These are phyloP conservation scores for Diaporthe caulivora DNA, from an alignment of 2,329 filamentous ascomycete species.

Conservation along the genomic window DNA sequence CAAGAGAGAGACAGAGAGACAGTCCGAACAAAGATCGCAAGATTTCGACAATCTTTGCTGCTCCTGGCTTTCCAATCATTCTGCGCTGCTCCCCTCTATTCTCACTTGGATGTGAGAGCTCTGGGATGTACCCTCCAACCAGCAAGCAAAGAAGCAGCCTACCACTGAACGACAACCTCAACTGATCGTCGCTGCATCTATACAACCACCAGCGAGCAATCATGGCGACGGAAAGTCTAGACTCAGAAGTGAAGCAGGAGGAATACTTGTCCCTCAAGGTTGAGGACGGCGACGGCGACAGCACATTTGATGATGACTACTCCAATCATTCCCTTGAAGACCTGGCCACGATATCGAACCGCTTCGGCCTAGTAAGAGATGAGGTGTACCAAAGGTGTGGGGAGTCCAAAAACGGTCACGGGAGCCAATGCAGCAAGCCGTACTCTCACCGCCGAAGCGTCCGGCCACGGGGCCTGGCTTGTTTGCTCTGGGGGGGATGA, in stretches of 20 bases:
- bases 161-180: conserved; percentile 24
- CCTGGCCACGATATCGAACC: conserved; percentile 21
- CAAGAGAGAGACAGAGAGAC: conserved; percentile 61
- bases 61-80: conserved; percentile 48
- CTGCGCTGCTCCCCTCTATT: conserved; percentile 54
- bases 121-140: conserved; percentile 32
- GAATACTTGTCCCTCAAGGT: conserved; percentile 30
- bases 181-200: neutral
- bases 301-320: conserved; percentile 29
- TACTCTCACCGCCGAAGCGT: conserved; percentile 1
- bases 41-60: conserved; percentile 52
- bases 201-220: conserved; percentile 15
- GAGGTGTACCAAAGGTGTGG: conserved; percentile 11
- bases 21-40: conserved; percentile 46
- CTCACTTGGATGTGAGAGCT: conserved; percentile 50
- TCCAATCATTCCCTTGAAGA: neutral
- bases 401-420: neutral
- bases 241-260: neutral
- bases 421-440: conserved; percentile 20
- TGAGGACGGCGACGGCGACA: conserved; percentile 27
- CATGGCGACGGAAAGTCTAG: conserved; percentile 32
- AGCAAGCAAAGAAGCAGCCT: conserved; percentile 19
- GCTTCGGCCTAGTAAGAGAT: conserved; percentile 22
- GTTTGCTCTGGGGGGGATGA: conserved; percentile 7
- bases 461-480: neutral